Evolutionary conservation across 2,329 filamentous ascomycete species (phyloP).

Genomic region (Fusarium sp.): DNA sequence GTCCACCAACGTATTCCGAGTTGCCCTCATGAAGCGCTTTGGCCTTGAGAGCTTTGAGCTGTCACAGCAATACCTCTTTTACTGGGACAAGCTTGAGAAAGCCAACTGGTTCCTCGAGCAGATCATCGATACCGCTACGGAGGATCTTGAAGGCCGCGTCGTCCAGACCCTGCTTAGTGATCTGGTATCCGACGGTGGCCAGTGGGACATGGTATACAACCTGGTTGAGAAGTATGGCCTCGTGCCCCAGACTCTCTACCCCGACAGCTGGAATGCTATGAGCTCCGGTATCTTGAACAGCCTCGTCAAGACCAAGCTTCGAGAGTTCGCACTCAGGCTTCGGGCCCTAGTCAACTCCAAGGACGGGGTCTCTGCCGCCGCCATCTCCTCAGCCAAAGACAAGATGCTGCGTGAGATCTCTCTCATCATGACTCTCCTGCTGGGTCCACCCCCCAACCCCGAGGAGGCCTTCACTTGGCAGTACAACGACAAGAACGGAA

Average conservation of each 20-base stretch:
- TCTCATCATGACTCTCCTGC: slow-evolving; percentile 81
- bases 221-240: slow-evolving; percentile 88
- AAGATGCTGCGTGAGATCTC: slow-evolving; percentile 85
- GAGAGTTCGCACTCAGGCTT: slow-evolving; percentile 83
- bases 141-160: slow-evolving; percentile 78
- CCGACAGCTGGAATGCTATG: slow-evolving; percentile 83
- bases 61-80: slow-evolving; percentile 90
- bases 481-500: slow-evolving; percentile 77
- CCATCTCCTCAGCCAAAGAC: slow-evolving; percentile 68
- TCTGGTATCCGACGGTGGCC: slow-evolving; percentile 84
- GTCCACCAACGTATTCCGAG: slow-evolving; percentile 88
- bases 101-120: slow-evolving; percentile 90
- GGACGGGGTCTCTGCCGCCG: slow-evolving; percentile 50
- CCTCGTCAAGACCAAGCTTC: slow-evolving; percentile 84
- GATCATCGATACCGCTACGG: slow-evolving; percentile 77
- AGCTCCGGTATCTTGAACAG: slow-evolving; percentile 77
- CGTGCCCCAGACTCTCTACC: slow-evolving; percentile 85
- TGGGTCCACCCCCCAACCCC: slow-evolving; percentile 81
- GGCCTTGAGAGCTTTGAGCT: slow-evolving; percentile 83
- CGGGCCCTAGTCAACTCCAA: slow-evolving; percentile 63
- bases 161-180: slow-evolving; percentile 76
- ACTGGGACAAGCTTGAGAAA: slow-evolving; percentile 95
- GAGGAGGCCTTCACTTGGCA: slow-evolving; percentile 82
- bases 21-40: slow-evolving; percentile 89
- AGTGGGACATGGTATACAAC: slow-evolving; percentile 94